These are phyloP conservation scores for Trichoderma simmonsii DNA, from an alignment of 2,329 filamentous ascomycete genomes.

Conservation along the genomic window DNA sequence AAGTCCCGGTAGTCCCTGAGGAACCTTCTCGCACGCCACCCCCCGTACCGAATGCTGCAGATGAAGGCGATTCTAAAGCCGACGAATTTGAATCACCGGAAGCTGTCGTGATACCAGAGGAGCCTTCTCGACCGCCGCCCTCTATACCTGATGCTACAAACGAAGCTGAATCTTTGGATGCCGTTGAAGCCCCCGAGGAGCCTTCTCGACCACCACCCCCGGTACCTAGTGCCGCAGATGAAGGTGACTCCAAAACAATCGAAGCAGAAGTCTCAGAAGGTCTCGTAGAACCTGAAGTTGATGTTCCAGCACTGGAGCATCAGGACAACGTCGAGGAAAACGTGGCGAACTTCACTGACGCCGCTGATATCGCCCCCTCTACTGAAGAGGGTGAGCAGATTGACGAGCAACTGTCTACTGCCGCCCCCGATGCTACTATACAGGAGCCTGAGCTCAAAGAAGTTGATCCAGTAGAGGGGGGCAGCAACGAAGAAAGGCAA, in stretches of 20 bases:
- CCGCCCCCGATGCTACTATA: not conserved
- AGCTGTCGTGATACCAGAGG: not conserved
- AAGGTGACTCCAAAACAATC: not conserved
- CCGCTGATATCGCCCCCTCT: not conserved
- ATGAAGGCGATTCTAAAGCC: not conserved
- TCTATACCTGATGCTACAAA: not conserved
- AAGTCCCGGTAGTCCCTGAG: not conserved
- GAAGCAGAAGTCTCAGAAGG: not conserved
- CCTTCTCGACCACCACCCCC: not conserved
- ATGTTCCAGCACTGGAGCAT: not conserved
- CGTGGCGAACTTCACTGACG: not conserved
- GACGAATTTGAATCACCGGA: not conserved
- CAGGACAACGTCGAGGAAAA: not conserved
- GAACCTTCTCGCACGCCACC: not conserved
- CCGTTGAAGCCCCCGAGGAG: not conserved
- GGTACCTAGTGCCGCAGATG: not conserved
- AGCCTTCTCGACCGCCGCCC: not conserved
- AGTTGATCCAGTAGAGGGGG: slow-evolving; percentile 30
- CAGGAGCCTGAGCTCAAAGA: slow-evolving; percentile 11
- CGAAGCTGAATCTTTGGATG: not conserved
- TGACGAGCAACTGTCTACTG: not conserved
- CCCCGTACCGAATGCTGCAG: not conserved
- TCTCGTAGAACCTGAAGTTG: not conserved
- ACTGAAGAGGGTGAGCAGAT: not conserved
- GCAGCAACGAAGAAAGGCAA: slow-evolving; percentile 35